Percentiles rank a stretch among this genome's conserved stretches.
Conservation (phyloP, 225 moss, liverwort and hornwort genomes). For the Pleurozium schreberi region DNA sequence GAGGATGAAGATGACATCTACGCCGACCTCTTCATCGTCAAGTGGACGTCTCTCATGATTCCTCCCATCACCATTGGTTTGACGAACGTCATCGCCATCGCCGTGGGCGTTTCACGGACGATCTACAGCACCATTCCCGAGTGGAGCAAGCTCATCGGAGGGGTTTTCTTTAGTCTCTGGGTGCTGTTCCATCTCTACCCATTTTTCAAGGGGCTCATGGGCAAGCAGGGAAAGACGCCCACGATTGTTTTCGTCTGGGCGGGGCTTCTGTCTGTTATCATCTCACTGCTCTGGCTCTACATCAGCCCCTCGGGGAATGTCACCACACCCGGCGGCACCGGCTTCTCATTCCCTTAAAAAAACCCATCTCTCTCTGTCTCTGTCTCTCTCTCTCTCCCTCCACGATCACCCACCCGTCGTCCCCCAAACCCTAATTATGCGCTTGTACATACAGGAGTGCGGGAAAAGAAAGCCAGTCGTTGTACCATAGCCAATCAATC, state of each 20-base stretch:
- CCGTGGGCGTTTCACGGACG: slow-evolving; percentile 45
- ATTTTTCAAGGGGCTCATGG: slow-evolving; percentile 82
- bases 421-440: background rate
- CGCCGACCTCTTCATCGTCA: slow-evolving; percentile 53
- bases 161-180: slow-evolving; percentile 65
- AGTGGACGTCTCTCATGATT: slow-evolving; percentile 72
- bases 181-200: slow-evolving; percentile 57
- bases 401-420: background rate
- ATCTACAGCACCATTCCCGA: slow-evolving; percentile 48
- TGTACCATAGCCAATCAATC: slow-evolving; percentile 25
- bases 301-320: slow-evolving; percentile 22
- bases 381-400: background rate
- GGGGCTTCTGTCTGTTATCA: slow-evolving; percentile 57
- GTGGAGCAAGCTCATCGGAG: slow-evolving; percentile 77
- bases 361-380: background rate
- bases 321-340: background rate
- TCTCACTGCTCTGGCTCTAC: slow-evolving; percentile 65
- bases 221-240: slow-evolving; percentile 51
- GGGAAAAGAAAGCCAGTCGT: background rate
- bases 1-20: slow-evolving; percentile 57
- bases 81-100: slow-evolving; percentile 52
- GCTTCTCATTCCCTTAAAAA: slow-evolving; percentile 33
- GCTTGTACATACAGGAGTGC: slow-evolving; percentile 8
- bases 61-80: slow-evolving; percentile 63
- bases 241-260: slow-evolving; percentile 70